Percentiles rank a stretch among this genome's conserved stretches.
Conservation (phyloP, 73 alveolate species). For the Paramecium tetraurelia region DNA sequence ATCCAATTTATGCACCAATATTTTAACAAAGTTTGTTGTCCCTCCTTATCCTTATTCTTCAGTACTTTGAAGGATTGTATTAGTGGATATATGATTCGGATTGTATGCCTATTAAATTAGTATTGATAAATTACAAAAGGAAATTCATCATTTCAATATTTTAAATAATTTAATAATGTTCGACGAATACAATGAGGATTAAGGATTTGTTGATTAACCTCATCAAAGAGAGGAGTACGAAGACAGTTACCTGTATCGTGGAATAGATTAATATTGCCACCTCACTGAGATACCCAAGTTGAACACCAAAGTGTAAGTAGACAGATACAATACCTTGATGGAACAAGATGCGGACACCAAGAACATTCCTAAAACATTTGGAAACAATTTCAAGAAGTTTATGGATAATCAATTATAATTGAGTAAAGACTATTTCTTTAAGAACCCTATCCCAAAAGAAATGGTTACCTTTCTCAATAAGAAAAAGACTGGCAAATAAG, state of each 20-base stretch:
- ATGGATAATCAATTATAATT: background rate
- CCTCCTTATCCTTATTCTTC: background rate
- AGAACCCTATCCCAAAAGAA: background rate
- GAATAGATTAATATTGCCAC: background rate
- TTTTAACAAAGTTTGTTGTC: background rate
- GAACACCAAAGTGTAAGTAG: background rate
- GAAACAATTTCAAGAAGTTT: background rate
- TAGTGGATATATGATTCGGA: background rate
- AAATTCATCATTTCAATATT: background rate
- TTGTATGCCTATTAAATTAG: background rate
- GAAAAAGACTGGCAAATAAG: background rate
- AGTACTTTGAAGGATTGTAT: background rate
- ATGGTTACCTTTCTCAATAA: background rate
- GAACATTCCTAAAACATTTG: conserved; percentile 21
- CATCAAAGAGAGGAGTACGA: background rate
- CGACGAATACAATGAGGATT: background rate
- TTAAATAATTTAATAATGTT: background rate
- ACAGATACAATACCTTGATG: background rate
- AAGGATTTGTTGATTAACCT: background rate
- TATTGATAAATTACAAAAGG: background rate
- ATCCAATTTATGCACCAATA: background rate
- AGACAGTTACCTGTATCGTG: background rate
- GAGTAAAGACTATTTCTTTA: background rate
- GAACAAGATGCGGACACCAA: background rate
- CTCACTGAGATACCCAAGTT: background rate